These are phyloP conservation scores for Eremothecium coryli DNA, from an alignment of 1,139 yeast genomes.

Conservation along the genomic window DNA sequence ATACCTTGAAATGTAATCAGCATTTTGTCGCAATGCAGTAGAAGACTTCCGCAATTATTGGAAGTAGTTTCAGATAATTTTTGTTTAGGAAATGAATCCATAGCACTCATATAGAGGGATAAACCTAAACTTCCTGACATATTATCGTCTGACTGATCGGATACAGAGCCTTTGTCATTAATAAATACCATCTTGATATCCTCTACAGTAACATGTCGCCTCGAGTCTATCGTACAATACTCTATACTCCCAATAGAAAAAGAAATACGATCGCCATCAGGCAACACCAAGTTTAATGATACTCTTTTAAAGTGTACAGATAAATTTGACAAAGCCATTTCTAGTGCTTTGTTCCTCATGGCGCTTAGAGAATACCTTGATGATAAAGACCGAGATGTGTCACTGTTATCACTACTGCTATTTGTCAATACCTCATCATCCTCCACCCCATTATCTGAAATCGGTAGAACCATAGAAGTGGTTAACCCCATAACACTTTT, in stretches of 20 bases:
- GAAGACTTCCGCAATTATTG: constrained; percentile 10
- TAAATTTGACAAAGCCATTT: constrained; percentile 26
- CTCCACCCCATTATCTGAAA: constrained; percentile 15
- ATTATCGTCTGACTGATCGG: constrained; percentile 41
- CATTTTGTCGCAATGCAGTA: constrained; percentile 31
- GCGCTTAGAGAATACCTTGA: constrained; percentile 15
- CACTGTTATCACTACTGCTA: constrained; percentile 11
- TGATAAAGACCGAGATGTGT: constrained; percentile 1
- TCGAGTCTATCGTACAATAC: constrained; percentile 14
- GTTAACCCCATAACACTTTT: constrained; percentile 62
- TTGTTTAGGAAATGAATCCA: constrained; percentile 33
- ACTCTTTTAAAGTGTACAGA: constrained; percentile 19
- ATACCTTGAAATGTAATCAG: constrained; percentile 45
- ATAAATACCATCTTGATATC: constrained; percentile 1
- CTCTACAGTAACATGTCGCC: constrained; percentile 3
- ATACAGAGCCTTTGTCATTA: background rate
- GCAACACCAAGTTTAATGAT: constrained; percentile 17
- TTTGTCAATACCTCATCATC: constrained; percentile 14
- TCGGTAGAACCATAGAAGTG: constrained; percentile 42
- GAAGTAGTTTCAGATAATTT: constrained; percentile 10
- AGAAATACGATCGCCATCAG: constrained; percentile 12
- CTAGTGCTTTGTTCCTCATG: constrained; percentile 29
- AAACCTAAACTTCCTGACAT: constrained; percentile 62
- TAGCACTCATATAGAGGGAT: constrained; percentile 79
- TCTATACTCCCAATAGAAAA: constrained; percentile 13